These are phyloP conservation scores for Hyphopichia khmerensis DNA, from an alignment of 1,139 yeast species.

Conservation along the genomic window DNA sequence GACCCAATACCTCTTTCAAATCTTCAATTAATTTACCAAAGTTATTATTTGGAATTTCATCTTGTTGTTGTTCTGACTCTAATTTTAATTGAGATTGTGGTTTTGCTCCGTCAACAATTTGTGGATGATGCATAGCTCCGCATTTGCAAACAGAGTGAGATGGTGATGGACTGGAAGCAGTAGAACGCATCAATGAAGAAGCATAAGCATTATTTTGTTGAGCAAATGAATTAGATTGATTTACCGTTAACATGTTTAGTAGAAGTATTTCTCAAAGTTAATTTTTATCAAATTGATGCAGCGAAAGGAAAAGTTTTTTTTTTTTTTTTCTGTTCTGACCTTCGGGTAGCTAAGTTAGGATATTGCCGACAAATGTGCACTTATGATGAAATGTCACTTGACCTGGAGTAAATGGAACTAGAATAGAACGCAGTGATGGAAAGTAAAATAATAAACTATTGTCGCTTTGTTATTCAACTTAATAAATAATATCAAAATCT, in stretches of 20 bases:
- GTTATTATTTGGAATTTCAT: slow-evolving; percentile 16
- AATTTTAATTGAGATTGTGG: neutral
- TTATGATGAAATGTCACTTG: slow-evolving; percentile 4
- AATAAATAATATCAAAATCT: no score
- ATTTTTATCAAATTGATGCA: no score
- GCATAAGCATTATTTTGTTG: slow-evolving; percentile 2
- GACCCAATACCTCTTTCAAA: slow-evolving; percentile 31
- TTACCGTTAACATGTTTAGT: slow-evolving; percentile 1
- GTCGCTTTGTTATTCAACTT: no score
- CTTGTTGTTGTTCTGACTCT: neutral
- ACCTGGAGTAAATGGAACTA: neutral
- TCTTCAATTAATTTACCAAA: slow-evolving; percentile 29
- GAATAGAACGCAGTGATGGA: no score
- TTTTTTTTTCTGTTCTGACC: neutral
- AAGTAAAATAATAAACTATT: no score
- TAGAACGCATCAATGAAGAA: slow-evolving; percentile 2
- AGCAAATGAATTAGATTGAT: neutral
- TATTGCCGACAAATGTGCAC: neutral
- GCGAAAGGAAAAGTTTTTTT: no score
- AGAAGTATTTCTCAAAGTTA: neutral
- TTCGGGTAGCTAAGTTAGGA: neutral
- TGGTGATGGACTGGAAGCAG: slow-evolving; percentile 1
- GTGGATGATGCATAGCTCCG: slow-evolving; percentile 1
- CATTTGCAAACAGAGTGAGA: slow-evolving; percentile 1
- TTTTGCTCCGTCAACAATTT: neutral